These are phyloP conservation scores for Zymoseptoria passerinii DNA, from an alignment of 2,329 filamentous ascomycete genomes.

Conservation along the genomic window DNA sequence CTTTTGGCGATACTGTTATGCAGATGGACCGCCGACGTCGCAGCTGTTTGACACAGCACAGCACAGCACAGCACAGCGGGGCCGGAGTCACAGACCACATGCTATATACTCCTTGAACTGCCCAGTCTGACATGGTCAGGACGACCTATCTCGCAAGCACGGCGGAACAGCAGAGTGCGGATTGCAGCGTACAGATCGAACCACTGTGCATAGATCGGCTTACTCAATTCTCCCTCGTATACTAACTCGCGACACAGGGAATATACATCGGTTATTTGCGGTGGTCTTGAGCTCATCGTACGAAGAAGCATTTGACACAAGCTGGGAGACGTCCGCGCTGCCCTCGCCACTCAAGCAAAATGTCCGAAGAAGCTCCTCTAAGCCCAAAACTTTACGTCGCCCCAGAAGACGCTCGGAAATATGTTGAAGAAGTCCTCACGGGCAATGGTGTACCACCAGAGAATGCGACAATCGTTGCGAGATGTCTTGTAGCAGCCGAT, in stretches of 20 bases:
- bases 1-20: too few species aligned
- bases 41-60: background rate
- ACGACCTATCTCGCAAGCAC: background rate
- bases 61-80: background rate
- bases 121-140: background rate
- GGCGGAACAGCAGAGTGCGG: too few species aligned
- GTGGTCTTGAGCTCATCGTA: background rate
- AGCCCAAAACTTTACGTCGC: conserved; percentile 15
- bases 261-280: background rate
- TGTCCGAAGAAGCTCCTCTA: conserved; percentile 11
- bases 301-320: background rate
- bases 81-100: background rate
- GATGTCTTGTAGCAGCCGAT: conserved; percentile 64
- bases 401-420: conserved; percentile 30
- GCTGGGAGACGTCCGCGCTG: background rate
- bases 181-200: background rate
- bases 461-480: conserved; percentile 57
- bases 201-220: background rate
- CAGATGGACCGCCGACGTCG: background rate
- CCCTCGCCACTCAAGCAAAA: background rate
- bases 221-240: background rate
- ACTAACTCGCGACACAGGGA: background rate
- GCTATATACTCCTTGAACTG: background rate
- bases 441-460: conserved; percentile 52
- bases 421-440: conserved; percentile 48